Evolutionary conservation across 106 monocot species (phyloP).

Genomic region (Dendrobium chrysotoxum): DNA sequence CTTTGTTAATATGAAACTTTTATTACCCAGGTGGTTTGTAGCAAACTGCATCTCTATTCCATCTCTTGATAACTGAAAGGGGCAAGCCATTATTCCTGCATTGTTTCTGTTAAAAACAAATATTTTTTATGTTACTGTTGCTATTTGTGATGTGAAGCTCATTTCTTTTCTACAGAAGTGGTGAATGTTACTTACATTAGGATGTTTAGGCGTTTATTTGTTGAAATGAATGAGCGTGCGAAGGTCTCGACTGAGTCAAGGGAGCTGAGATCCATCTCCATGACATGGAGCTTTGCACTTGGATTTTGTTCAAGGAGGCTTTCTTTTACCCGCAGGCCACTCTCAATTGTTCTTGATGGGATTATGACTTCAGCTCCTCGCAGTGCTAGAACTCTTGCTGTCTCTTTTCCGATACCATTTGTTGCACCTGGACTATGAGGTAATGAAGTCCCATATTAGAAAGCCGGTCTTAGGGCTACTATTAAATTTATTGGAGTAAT

Average conservation of each 20-base stretch:
- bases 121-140: background rate
- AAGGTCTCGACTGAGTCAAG: slow-evolving; percentile 62
- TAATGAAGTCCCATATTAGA: background rate
- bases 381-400: slow-evolving; percentile 62
- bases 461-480: background rate
- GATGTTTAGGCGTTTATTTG: slow-evolving; percentile 62
- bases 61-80: slow-evolving; percentile 60
- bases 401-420: slow-evolving; percentile 85
- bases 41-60: slow-evolving; percentile 90
- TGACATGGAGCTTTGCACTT: slow-evolving; percentile 48
- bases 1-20: background rate
- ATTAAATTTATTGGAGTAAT: background rate
- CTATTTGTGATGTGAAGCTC: background rate
- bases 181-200: slow-evolving; percentile 50
- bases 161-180: background rate
- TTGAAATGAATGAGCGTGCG: slow-evolving; percentile 46
- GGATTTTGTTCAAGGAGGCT: slow-evolving; percentile 59
- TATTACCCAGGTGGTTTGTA: slow-evolving; percentile 73
- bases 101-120: background rate
- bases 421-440: slow-evolving; percentile 45
- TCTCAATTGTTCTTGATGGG: slow-evolving; percentile 50
- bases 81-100: slow-evolving; percentile 65
- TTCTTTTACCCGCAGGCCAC: slow-evolving; percentile 51
- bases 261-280: slow-evolving; percentile 87
- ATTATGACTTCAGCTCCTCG: slow-evolving; percentile 64